Evolutionary conservation across 495 filamentous ascomycete species (phyloP).

Genomic region (Lentithecium fluviatile): DNA sequence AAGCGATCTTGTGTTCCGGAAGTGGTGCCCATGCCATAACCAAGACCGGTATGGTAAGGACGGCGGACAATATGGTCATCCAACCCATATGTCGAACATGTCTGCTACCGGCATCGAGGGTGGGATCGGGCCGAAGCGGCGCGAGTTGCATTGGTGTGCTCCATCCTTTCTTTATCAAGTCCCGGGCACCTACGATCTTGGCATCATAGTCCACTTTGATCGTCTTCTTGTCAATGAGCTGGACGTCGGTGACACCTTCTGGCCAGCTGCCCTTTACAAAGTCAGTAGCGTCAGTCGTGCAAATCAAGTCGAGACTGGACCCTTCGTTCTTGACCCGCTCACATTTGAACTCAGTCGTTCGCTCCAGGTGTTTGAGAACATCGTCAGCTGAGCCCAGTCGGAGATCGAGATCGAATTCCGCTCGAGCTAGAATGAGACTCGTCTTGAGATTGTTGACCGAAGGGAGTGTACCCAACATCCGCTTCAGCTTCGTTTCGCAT

Average conservation of each 20-base stretch:
- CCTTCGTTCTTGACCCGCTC: slow-evolving; percentile 50
- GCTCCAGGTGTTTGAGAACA: slow-evolving; percentile 52
- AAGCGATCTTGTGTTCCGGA: slow-evolving; percentile 46
- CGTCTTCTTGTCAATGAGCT: background rate
- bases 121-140: slow-evolving; percentile 40
- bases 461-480: slow-evolving; percentile 45
- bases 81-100: slow-evolving; percentile 59
- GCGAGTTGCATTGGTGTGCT: slow-evolving; percentile 3
- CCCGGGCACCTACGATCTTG: slow-evolving; percentile 11
- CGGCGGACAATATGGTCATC: slow-evolving; percentile 58
- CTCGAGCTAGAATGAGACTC: slow-evolving; percentile 59
- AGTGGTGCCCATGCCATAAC: slow-evolving; percentile 70
- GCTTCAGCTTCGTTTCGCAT: slow-evolving; percentile 60
- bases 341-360: slow-evolving; percentile 61
- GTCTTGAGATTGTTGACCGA: slow-evolving; percentile 56
- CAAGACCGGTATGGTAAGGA: slow-evolving; percentile 70
- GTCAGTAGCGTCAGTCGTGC: background rate
- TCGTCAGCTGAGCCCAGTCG: slow-evolving; percentile 41
- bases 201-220: slow-evolving; percentile 16
- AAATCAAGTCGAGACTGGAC: slow-evolving; percentile 38
- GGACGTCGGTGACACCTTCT: slow-evolving; percentile 10
- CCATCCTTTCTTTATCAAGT: slow-evolving; percentile 8
- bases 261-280: slow-evolving; percentile 7
- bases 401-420: slow-evolving; percentile 58
- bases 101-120: slow-evolving; percentile 55